Evolutionary conservation across 2,329 filamentous ascomycete genomes (phyloP).

Genomic region (Biscogniauxia mediterranea): DNA sequence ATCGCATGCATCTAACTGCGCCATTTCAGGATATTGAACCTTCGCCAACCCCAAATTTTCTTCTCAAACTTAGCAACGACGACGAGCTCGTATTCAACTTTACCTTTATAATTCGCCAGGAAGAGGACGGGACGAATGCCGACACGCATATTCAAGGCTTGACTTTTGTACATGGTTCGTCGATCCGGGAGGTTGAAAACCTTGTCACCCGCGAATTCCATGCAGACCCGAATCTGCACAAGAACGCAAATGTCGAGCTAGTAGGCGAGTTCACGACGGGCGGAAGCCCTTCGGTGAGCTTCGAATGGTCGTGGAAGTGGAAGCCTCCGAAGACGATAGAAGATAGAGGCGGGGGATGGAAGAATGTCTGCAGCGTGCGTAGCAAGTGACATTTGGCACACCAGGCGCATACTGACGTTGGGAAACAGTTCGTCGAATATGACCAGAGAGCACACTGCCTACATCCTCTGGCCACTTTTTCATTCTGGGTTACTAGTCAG

Average conservation of each 20-base stretch:
- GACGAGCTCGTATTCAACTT: slow-evolving; percentile 94
- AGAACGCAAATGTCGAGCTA: slow-evolving; percentile 91
- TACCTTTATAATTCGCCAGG: slow-evolving; percentile 74
- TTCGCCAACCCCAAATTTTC: slow-evolving; percentile 63
- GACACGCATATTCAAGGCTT: slow-evolving; percentile 85
- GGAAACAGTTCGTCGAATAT: slow-evolving; percentile 83
- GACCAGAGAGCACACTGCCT: slow-evolving; percentile 88
- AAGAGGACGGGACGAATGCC: slow-evolving; percentile 48
- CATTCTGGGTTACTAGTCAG: slow-evolving; percentile 89
- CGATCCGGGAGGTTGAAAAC: slow-evolving; percentile 83
- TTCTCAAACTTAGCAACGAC: slow-evolving; percentile 84
- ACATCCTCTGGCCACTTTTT: slow-evolving; percentile 86
- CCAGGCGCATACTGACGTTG: slow-evolving; percentile 25
- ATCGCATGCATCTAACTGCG: slow-evolving; percentile 18
- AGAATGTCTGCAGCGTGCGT: slow-evolving; percentile 85
- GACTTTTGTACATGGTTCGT: slow-evolving; percentile 90
- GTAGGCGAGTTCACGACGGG: slow-evolving; percentile 88
- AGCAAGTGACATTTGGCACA: background rate
- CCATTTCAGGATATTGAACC: slow-evolving; percentile 71
- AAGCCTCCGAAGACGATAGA: slow-evolving; percentile 79
- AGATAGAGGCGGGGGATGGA: slow-evolving; percentile 88
- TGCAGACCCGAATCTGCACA: slow-evolving; percentile 94
- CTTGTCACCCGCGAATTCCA: slow-evolving; percentile 94
- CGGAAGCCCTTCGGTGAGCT: slow-evolving; percentile 80
- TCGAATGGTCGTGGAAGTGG: slow-evolving; percentile 98